phyloP scores from a whole-genome alignment of 2,329 filamentous ascomycete species.

The Diaporthe nobilis region DNA sequence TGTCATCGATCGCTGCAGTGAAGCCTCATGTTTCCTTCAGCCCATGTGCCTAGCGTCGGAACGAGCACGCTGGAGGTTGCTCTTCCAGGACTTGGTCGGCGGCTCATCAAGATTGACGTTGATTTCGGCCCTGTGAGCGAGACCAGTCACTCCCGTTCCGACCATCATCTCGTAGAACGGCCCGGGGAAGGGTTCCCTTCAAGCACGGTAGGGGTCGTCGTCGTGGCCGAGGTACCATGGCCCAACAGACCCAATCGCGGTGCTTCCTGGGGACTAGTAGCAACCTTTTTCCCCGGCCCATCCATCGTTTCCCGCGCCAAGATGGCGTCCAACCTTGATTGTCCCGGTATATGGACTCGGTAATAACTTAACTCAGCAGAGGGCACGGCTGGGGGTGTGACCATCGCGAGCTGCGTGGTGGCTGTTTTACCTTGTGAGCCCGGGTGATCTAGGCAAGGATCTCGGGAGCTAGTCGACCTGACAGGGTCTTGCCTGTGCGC shows the following conservation, averaged over 20 bases:
- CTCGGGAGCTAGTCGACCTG: conserved; percentile 23
- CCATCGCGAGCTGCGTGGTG: conserved; percentile 10
- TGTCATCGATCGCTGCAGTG: not conserved
- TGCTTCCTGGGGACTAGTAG: not conserved
- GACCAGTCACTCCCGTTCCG: not conserved
- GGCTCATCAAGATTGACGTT: not conserved
- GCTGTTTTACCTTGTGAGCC: not conserved
- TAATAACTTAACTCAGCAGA: not conserved
- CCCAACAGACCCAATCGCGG: not conserved
- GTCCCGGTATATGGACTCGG: conserved; percentile 8
- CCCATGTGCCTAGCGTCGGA: no score
- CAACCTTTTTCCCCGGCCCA: not conserved
- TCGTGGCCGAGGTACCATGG: not conserved
- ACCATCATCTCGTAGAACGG: not conserved
- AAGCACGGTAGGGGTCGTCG: not conserved
- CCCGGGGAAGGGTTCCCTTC: not conserved
- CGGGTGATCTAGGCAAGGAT: conserved; percentile 26
- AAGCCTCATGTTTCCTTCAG: not conserved
- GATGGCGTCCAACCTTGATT: conserved; percentile 8
- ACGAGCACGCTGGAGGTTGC: not conserved
- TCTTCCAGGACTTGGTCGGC: not conserved
- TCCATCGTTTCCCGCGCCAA: conserved; percentile 12
- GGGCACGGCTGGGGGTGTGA: conserved; percentile 9
- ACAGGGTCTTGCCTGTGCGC: conserved; percentile 24
- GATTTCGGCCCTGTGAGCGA: conserved; percentile 22